These are phyloP conservation scores for Jamesozyma jinghongensis DNA, from an alignment of 805 yeast genomes.

Conservation along the genomic window DNA sequence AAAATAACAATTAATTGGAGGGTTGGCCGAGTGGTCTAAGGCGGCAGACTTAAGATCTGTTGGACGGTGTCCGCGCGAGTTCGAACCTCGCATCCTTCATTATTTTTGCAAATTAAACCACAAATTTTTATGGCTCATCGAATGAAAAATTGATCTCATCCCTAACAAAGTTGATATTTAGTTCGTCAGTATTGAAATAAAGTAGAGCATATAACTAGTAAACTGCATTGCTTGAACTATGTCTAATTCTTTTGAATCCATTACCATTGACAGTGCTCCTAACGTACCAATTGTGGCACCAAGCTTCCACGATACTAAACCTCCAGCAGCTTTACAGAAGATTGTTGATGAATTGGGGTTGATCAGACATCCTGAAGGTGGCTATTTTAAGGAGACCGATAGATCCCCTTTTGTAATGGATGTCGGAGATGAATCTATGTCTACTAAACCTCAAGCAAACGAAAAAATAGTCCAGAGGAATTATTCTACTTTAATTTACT, in stretches of 20 bases:
- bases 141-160: not conserved
- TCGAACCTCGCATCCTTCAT: slow-evolving; percentile 4
- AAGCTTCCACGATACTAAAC: not conserved
- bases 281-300: not conserved
- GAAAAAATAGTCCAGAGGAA: slow-evolving; percentile 26
- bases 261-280: not conserved
- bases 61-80: slow-evolving; percentile 5
- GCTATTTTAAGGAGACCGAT: slow-evolving; percentile 49
- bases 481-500: slow-evolving; percentile 45
- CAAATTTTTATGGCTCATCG: too few species aligned
- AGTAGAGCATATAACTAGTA: not conserved
- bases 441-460: slow-evolving; percentile 11
- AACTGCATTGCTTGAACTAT: too few species aligned
- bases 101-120: too few species aligned
- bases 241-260: not conserved
- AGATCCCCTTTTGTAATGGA: slow-evolving; percentile 38
- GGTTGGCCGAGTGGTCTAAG: too few species aligned
- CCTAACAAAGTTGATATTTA: not conserved
- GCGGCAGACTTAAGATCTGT: slow-evolving; percentile 4
- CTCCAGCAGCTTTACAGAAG: slow-evolving; percentile 14
- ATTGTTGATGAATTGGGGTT: slow-evolving; percentile 33
- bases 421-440: slow-evolving; percentile 16
- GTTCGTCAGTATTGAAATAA: not conserved
- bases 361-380: slow-evolving; percentile 46
- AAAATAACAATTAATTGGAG: not conserved